These are phyloP conservation scores for Neurospora cerealis DNA, from an alignment of 495 filamentous ascomycete genomes.

Conservation along the genomic window DNA sequence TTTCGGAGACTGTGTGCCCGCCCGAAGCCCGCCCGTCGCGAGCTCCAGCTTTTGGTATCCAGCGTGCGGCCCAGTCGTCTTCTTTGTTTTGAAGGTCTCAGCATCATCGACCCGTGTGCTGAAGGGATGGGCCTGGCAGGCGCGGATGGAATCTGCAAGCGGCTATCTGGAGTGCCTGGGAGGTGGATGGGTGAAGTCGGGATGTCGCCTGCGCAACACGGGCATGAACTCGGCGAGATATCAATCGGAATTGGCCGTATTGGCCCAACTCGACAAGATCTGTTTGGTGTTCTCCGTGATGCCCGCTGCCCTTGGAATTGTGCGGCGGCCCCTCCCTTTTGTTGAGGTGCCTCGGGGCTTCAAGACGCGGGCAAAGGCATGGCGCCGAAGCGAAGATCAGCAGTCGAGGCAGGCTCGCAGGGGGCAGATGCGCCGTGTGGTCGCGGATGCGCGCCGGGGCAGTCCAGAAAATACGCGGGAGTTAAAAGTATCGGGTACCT, in stretches of 20 bases:
- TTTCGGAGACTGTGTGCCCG: not conserved
- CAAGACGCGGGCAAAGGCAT: not conserved
- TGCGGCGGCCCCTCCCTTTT: not conserved
- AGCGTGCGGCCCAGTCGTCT: not conserved
- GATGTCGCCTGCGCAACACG: not conserved
- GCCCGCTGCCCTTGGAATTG: not conserved
- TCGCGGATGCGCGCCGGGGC: not conserved
- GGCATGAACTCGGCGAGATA: not conserved
- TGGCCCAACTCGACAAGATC: not conserved
- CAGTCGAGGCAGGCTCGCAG: not conserved
- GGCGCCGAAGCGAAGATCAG: not conserved
- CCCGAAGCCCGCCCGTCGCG: not conserved
- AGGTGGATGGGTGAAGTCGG: not conserved
- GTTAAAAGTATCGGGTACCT: not conserved
- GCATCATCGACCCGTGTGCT: not conserved
- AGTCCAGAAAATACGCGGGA: not conserved
- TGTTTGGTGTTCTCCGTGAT: not conserved
- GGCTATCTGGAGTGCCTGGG: not conserved
- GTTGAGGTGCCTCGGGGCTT: not conserved
- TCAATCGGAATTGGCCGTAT: not conserved
- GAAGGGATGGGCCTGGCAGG: not conserved
- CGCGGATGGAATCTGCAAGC: not conserved
- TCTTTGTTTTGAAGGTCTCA: not conserved
- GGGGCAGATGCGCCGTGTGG: not conserved
- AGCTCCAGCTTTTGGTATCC: not conserved